Conservation (phyloP, 208 protist genomes). For the Trypanosoma mega region DNA sequence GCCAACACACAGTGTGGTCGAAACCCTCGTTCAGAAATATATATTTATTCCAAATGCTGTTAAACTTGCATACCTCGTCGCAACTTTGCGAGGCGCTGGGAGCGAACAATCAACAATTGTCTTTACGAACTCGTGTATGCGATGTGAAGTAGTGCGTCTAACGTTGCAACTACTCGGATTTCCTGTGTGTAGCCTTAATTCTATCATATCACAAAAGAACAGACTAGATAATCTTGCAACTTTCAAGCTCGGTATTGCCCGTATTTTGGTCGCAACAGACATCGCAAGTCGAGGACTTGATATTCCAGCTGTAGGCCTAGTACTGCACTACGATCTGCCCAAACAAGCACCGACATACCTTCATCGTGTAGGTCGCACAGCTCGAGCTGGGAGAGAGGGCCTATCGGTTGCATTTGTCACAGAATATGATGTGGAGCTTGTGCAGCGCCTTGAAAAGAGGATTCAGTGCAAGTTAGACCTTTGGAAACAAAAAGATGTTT, state of each 20-base stretch:
- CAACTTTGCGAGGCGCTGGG: constrained; percentile 52
- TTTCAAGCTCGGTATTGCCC: constrained; percentile 94
- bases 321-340: constrained; percentile 98
- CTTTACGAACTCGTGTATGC: constrained; percentile 83
- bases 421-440: constrained; percentile 75
- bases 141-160: constrained; percentile 83
- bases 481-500: constrained; percentile 53
- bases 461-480: constrained; percentile 31
- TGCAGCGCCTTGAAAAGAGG: constrained; percentile 67
- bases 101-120: constrained; percentile 78
- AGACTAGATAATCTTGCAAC: constrained; percentile 96
- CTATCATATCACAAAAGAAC: constrained; percentile 96
- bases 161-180: constrained; percentile 92
- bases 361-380: constrained; percentile 97
- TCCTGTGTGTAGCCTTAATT: constrained; percentile 96
- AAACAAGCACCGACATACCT: constrained; percentile 96
- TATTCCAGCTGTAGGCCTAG: constrained; percentile 95
- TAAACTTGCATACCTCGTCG: constrained; percentile 80
- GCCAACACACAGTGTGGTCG: constrained; percentile 33
- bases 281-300: constrained; percentile 96
- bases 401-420: constrained; percentile 74
- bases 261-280: constrained; percentile 91
- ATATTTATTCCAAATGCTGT: constrained; percentile 84
- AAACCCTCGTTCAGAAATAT: constrained; percentile 56
- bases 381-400: constrained; percentile 83